A percentile compares a stretch with the other conserved stretches of the same genome.
Evolutionary conservation across 2,329 filamentous ascomycete species (phyloP).

Genomic region (Aspergillus sp.): DNA sequence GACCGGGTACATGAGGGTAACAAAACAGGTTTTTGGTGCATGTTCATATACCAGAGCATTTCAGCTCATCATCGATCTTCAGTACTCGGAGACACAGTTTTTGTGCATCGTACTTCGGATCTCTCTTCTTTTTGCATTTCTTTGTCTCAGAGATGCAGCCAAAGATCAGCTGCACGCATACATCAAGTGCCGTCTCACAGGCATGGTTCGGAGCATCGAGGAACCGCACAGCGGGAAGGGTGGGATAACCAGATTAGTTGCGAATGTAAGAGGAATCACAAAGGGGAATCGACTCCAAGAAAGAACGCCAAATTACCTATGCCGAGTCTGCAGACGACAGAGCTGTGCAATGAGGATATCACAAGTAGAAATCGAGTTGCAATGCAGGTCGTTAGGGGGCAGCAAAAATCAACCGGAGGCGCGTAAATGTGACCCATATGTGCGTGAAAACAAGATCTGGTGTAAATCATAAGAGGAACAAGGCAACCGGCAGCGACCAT

Average conservation of each 20-base stretch:
- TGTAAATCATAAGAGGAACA: constrained; percentile 25
- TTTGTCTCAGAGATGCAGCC: neutral
- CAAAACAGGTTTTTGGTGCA: neutral
- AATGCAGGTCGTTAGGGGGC: constrained; percentile 30
- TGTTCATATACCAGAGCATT: constrained; percentile 1
- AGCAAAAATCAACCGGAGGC: constrained; percentile 28
- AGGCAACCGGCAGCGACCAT: constrained; percentile 12
- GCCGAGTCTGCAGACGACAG: constrained; percentile 28
- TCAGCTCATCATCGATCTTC: neutral
- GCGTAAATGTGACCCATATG: constrained; percentile 36
- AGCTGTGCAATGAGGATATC: constrained; percentile 30
- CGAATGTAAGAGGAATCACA: constrained; percentile 14
- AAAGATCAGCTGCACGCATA: neutral
- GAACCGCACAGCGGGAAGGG: constrained; percentile 8
- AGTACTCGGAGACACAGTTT: neutral
- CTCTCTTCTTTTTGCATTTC: neutral
- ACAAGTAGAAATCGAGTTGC: constrained; percentile 23
- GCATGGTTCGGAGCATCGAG: neutral
- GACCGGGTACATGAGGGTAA: neutral
- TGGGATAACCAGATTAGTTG: constrained; percentile 17
- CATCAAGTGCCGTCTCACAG: neutral
- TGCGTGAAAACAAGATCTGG: constrained; percentile 28
- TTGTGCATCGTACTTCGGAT: neutral
- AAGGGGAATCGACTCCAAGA: constrained; percentile 21
- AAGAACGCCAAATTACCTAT: constrained; percentile 36